Evolutionary conservation across 805 yeast species (phyloP).

Genomic region (Lipomyces mesembrius): DNA sequence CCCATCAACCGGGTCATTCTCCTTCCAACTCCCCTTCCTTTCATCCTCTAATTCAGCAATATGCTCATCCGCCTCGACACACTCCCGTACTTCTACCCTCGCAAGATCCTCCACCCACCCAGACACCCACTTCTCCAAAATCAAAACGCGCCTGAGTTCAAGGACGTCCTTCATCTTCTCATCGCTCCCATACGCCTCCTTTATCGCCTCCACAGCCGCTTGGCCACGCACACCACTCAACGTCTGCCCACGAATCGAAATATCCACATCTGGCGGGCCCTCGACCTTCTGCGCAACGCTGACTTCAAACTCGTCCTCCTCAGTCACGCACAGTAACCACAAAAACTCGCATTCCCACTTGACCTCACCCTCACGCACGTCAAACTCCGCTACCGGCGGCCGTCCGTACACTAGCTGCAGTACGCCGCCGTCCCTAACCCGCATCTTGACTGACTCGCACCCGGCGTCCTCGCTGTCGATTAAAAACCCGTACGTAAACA

Average conservation of each 20-base stretch:
- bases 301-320: constrained; percentile 28
- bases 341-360: constrained; percentile 35
- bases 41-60: not conserved
- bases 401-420: constrained; percentile 27
- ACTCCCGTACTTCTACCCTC: constrained; percentile 8
- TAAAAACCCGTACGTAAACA: constrained; percentile 49
- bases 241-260: constrained; percentile 10
- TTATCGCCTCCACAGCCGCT: constrained; percentile 15
- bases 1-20: constrained; percentile 11
- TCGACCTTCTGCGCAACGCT: constrained; percentile 16
- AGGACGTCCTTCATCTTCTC: constrained; percentile 18
- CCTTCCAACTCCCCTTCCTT: constrained; percentile 9
- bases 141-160: constrained; percentile 28
- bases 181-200: constrained; percentile 11
- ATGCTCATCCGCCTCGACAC: not conserved
- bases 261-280: constrained; percentile 23
- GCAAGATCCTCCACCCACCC: constrained; percentile 27
- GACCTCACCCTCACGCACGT: constrained; percentile 6
- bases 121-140: constrained; percentile 16
- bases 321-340: constrained; percentile 30
- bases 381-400: constrained; percentile 25
- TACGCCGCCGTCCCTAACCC: constrained; percentile 18
- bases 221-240: constrained; percentile 19
- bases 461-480: constrained; percentile 12
- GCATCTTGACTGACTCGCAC: constrained; percentile 27